Conservation (phyloP, 441 rosid genomes). For the Dalechampia spathulata region DNA sequence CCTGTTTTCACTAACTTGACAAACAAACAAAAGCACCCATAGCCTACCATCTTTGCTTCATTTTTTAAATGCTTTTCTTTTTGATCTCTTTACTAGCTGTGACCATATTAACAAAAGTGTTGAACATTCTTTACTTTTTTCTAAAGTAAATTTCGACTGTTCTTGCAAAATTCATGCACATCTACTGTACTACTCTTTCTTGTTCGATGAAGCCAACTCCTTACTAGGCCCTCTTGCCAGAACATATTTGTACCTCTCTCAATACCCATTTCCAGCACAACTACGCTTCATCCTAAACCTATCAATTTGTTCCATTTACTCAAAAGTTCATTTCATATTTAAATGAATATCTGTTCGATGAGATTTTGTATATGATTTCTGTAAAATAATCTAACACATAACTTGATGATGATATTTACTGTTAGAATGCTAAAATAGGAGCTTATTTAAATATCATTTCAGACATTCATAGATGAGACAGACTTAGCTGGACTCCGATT, state of each 20-base stretch:
- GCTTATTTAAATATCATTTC: background rate
- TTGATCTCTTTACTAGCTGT: background rate
- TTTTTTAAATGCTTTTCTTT: background rate
- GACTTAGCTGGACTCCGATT: background rate
- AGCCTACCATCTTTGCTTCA: background rate
- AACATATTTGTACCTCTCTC: too few relatives aligned
- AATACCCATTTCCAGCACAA: too few relatives aligned
- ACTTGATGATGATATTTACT: background rate
- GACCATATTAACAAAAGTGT: background rate
- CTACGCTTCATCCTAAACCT: too few relatives aligned
- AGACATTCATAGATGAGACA: background rate
- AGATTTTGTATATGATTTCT: too few relatives aligned
- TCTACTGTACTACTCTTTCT: background rate
- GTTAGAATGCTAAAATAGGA: background rate
- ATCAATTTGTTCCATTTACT: too few relatives aligned
- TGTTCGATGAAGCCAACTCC: background rate
- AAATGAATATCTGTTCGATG: too few relatives aligned
- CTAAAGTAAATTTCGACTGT: too few relatives aligned
- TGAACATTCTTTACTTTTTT: conserved; percentile 5
- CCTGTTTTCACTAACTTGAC: conserved; percentile 1
- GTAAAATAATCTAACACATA: too few relatives aligned
- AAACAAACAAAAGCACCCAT: background rate
- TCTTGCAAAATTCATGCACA: background rate
- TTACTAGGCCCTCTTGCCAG: too few relatives aligned
- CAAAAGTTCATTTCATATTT: too few relatives aligned